Evolutionary conservation across 75 land plant species (phyloP), one percentile per base, ranked within the genome.

Genomic region (Azolla pinnata): DNA sequence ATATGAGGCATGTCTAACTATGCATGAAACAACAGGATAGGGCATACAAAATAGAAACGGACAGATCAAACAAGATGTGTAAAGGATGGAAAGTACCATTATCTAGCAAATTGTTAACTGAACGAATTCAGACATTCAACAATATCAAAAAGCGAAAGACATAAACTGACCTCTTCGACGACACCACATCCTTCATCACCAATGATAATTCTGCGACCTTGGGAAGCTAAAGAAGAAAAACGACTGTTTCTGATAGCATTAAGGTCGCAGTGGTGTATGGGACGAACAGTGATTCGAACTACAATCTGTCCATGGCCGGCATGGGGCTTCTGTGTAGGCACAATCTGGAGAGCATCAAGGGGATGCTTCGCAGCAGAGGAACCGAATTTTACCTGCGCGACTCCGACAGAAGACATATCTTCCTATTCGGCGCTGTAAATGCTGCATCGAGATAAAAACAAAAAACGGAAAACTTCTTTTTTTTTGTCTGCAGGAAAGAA

Each of bases 181-280:
- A 69, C 54, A 9, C 77, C 77, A 17, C 62, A 63, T 9, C 77
- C 77, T 69, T 74, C 77, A 12, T 50, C 65, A 4, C 77, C 77
- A 21, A 51, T 67, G 30, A 54, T 46, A 16, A 55, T 44, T 25
- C 50, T 38, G 35, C 18, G 25, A 4, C 31, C 67, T 31, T 29
- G 38, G 4, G 40, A 5, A 10, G 40, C 61, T 19, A 59, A 27
- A 1, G 49, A 49, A 20, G 21, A n/a, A 2, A 60, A 45, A 19
- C 20, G 31, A 28, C 48, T 18, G 62, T 26, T 18, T 26, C 62
- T 47, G 28, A 63, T 63, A 58, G 57, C 29, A 0, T 55, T 29
- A 50, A 74, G 56, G 52, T 74, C 77, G 54, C 54, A 59, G 29
- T 73, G 77, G 59, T 74, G 63, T 16, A 74, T 59, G 2, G 73